phyloP scores from a whole-genome alignment of 306 rosid species.

The Amphicarpaea edgeworthii region DNA sequence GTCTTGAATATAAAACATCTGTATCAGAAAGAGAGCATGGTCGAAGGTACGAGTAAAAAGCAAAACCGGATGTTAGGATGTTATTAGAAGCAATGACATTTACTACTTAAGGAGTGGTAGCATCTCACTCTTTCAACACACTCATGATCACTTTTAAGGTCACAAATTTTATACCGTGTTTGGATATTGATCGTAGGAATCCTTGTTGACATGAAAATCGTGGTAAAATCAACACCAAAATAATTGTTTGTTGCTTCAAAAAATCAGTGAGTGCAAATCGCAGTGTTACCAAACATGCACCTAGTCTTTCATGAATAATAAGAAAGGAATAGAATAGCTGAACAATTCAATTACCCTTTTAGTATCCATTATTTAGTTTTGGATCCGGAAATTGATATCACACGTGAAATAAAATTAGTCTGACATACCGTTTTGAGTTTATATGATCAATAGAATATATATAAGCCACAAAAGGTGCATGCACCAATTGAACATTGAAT shows the following conservation, averaged over 20 bases:
- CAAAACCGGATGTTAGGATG: slow-evolving; percentile 15
- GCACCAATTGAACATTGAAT: too few relatives aligned
- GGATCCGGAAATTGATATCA: slow-evolving; percentile 63
- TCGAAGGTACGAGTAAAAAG: slow-evolving; percentile 26
- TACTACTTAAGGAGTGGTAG: too few relatives aligned
- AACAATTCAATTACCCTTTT: not conserved
- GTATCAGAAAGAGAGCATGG: slow-evolving; percentile 17
- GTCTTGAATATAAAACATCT: slow-evolving; percentile 31
- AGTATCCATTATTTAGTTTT: slow-evolving; percentile 67
- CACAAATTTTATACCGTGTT: not conserved
- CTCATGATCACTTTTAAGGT: slow-evolving; percentile 6
- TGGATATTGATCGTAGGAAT: too few relatives aligned
- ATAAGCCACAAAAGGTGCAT: slow-evolving; percentile 1
- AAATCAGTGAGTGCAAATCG: too few relatives aligned
- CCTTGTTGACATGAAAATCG: too few relatives aligned
- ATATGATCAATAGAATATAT: slow-evolving; percentile 25
- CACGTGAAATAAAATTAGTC: slow-evolving; percentile 24
- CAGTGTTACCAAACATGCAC: too few relatives aligned
- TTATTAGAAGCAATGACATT: not conserved
- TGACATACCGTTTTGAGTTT: slow-evolving; percentile 10
- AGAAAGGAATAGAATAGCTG: not conserved
- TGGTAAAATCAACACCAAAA: too few relatives aligned
- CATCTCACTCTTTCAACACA: too few relatives aligned
- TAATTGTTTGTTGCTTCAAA: too few relatives aligned
- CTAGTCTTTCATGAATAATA: not conserved